A percentile compares a stretch with the other conserved stretches of the same genome.
These are phyloP conservation scores for Canna indica DNA, from an alignment of 176 grass and related monocot genomes.

Conservation along the genomic window DNA sequence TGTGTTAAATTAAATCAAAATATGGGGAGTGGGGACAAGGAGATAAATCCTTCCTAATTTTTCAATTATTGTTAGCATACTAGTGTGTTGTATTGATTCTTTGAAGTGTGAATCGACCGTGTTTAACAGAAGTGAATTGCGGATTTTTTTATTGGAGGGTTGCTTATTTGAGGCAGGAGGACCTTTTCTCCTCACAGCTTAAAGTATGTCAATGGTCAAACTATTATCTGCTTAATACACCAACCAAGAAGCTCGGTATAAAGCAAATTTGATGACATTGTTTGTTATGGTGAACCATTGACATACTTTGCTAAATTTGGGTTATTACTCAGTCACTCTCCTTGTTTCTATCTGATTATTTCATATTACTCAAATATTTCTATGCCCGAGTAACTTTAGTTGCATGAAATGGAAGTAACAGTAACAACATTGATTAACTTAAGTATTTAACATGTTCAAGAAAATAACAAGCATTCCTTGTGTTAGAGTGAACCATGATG, in stretches of 20 bases:
- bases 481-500: neutral
- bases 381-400: neutral
- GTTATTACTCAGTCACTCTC: constrained; percentile 35
- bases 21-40: too few species aligned
- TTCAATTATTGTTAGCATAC: neutral
- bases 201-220: constrained; percentile 80
- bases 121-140: neutral
- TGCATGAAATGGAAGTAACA: neutral
- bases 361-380: constrained; percentile 2
- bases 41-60: too few species aligned
- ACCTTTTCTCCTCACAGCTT: constrained; percentile 84
- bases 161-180: constrained; percentile 83
- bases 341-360: neutral
- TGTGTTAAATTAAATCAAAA: too few species aligned
- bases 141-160: constrained; percentile 31
- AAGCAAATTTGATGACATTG: constrained; percentile 94
- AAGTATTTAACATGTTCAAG: neutral
- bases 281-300: constrained; percentile 70
- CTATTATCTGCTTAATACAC: constrained; percentile 93
- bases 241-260: constrained; percentile 92
- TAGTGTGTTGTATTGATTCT: too few species aligned
- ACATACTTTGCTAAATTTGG: constrained; percentile 67
- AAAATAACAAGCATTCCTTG: neutral
- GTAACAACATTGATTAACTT: neutral
- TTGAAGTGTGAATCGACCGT: neutral